phyloP scores from a whole-genome alignment of 768 basidiomycete genomes.

The Gelatoporia subvermispora region DNA sequence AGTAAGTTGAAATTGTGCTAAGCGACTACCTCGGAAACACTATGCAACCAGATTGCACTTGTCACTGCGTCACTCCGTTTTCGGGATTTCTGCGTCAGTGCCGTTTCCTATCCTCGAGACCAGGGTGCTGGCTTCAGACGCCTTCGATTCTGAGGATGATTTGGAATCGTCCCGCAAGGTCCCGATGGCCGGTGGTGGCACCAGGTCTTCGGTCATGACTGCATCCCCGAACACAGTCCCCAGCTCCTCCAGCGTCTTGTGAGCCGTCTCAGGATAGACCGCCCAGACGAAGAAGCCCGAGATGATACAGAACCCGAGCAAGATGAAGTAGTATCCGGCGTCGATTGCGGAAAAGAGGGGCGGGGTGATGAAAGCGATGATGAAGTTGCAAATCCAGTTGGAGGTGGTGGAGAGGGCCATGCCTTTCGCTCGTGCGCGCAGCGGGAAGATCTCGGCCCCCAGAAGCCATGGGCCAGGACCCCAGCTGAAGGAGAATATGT shows the following conservation, averaged over 20 bases:
- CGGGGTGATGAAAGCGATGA: conserved; percentile 47
- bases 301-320: conserved; percentile 41
- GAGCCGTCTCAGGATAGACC: conserved; percentile 46
- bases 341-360: conserved; percentile 49
- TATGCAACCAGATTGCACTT: too few species aligned
- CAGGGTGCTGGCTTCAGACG: background rate
- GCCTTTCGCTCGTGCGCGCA: conserved; percentile 27
- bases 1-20: too few species aligned
- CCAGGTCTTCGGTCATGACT: background rate
- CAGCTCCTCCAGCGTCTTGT: conserved; percentile 44
- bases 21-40: too few species aligned
- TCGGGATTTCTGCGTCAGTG: too few species aligned
- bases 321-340: conserved; percentile 48
- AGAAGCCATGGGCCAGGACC: conserved; percentile 30
- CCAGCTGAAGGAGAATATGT: conserved; percentile 17
- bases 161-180: background rate
- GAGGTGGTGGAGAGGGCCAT: conserved; percentile 26
- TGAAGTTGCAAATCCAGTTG: conserved; percentile 32
- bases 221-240: conserved; percentile 44
- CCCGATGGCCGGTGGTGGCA: background rate
- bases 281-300: conserved; percentile 43
- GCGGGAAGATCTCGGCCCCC: conserved; percentile 29
- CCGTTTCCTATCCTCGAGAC: background rate
- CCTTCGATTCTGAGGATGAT: background rate
- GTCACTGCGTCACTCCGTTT: too few species aligned